A percentile compares a stretch with the other conserved stretches of the same genome.
These are phyloP conservation scores for Cenchrus fungigraminus DNA, from an alignment of 176 grass and related monocot species.

Conservation along the genomic window DNA sequence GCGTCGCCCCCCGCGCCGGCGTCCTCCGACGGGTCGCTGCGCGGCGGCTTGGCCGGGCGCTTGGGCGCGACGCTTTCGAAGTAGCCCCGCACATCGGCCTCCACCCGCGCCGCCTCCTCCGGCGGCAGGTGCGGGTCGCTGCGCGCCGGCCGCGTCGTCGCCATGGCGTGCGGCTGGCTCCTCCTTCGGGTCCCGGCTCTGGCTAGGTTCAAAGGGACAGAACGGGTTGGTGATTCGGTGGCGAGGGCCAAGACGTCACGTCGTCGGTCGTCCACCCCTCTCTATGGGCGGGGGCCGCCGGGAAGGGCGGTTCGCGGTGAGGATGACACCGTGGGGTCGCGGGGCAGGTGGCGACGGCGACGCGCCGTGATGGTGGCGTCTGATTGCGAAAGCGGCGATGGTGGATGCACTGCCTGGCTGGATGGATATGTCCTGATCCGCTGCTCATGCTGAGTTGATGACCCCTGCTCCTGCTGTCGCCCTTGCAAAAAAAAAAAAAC, in stretches of 20 bases:
- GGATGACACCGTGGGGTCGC: neutral
- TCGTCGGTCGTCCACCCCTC: neutral
- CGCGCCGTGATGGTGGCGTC: slow-evolving; percentile 18
- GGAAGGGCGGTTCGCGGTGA: neutral
- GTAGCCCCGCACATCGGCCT: slow-evolving; percentile 72
- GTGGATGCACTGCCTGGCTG: neutral
- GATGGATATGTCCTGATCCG: neutral
- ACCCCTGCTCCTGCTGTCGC: no score
- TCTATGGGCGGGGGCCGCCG: slow-evolving; percentile 4
- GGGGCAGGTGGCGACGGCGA: neutral
- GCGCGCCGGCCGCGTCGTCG: slow-evolving; percentile 62
- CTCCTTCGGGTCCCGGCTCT: neutral
- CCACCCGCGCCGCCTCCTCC: slow-evolving; percentile 70
- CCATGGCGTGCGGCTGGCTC: neutral
- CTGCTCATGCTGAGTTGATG: neutral
- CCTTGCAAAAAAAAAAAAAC: no score
- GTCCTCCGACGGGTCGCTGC: slow-evolving; percentile 67
- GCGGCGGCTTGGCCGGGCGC: slow-evolving; percentile 67
- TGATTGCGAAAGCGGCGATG: neutral
- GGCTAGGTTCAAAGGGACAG: neutral
- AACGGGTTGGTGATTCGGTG: neutral
- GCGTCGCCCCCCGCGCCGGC: neutral
- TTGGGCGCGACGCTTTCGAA: slow-evolving; percentile 70
- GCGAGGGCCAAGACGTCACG: neutral
- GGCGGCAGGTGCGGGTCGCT: slow-evolving; percentile 64